Evolutionary conservation across 352 stramenopile genomes (phyloP), one percentile per base, ranked within the genome.

Genomic region (Phytophthora sp.): DNA sequence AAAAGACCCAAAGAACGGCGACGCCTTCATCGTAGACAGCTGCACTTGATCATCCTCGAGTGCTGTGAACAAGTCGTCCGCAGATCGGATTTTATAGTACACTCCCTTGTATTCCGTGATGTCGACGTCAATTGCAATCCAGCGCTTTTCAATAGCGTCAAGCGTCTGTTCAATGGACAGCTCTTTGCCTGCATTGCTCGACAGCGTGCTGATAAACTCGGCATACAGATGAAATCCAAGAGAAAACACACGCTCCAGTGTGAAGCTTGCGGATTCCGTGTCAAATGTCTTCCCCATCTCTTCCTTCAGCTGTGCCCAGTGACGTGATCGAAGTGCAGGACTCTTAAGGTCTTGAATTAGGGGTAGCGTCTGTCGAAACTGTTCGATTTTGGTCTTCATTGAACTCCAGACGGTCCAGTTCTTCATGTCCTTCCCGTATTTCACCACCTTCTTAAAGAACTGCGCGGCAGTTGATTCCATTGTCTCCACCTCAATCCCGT

Each of bases 331-430:
- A 29, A 98, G 59, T 7, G 91, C 91, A 21, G 91, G 89, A 33
- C 91, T 97, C 63, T 97, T 96, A 1, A 98, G 77, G 44, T 98
- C 91, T 68, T 97, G 88, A 49, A 98, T 98, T 4, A 98, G 67
- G n/a, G 91, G 92, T 35, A 98, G 70, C 0, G 91, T 97, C 53
- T 97, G 91, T 15, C 97, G 81, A 60, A 93, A 91, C 66, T 98
- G 96, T 45, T 98, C 94, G 44, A 98, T 97, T 57, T 97, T 98
- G 2, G 91, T 88, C 60, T 96, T 93, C 78, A 98, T 97, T 11
- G 95, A 84, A 44, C 81, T 91, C 91, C 93, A 98, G 21, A 90
- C 87, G 1, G 78, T 79, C 93, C 93, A 98, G 49, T 72, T 88
- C 65, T 97, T 98, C 77, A 98, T 97, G 7, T 98, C 93, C 33